These are phyloP conservation scores for Nicotiana noctiflora DNA, from an alignment of 257 asterid genomes.

Conservation along the genomic window DNA sequence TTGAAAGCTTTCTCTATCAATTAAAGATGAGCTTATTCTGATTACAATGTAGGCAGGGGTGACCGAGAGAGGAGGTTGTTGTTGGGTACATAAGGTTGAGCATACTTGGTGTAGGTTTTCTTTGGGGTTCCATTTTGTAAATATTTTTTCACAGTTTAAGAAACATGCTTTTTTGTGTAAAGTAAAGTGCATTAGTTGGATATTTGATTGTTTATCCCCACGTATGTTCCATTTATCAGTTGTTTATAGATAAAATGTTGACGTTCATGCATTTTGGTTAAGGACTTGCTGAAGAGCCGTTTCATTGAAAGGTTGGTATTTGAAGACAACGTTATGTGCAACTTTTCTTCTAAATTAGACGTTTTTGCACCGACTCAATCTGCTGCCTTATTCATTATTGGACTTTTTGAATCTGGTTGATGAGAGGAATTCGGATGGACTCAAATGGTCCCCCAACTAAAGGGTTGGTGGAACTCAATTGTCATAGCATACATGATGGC, in stretches of 20 bases:
- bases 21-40: neutral
- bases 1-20: neutral
- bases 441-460: conserved; percentile 24
- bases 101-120: neutral
- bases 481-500: conserved; percentile 14
- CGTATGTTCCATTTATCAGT: neutral
- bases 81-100: neutral
- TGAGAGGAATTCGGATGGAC: conserved; percentile 34
- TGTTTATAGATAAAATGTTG: neutral
- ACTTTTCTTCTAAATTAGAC: conserved; percentile 23
- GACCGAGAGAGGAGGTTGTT: neutral
- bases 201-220: neutral
- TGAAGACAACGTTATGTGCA: conserved; percentile 32
- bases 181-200: neutral
- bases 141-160: neutral
- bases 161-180: neutral
- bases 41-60: neutral
- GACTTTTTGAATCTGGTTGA: conserved; percentile 47
- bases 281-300: conserved; percentile 4
- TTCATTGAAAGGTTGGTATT: conserved; percentile 5
- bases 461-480: conserved; percentile 26
- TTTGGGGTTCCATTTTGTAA: neutral
- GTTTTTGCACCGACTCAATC: conserved; percentile 30
- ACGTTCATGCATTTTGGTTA: neutral
- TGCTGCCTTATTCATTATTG: conserved; percentile 27